Percentiles rank a stretch among this genome's conserved stretches.
Conservation (phyloP, 345 rosid genomes). For the Citrus inodora region DNA sequence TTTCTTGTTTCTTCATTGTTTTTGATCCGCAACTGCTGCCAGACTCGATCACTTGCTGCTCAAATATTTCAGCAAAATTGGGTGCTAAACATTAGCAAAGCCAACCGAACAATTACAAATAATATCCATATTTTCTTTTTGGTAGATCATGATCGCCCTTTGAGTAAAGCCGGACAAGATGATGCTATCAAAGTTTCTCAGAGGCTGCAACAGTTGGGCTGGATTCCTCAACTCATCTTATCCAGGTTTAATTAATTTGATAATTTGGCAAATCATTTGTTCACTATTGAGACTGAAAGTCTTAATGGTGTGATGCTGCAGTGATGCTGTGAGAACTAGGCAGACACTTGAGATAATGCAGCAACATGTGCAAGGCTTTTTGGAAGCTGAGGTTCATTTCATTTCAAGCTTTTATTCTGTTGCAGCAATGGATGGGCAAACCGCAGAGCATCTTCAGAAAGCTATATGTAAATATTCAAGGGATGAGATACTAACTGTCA, state of each 20-base stretch:
- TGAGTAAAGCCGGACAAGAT: slow-evolving; percentile 54
- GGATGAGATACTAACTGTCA: slow-evolving; percentile 69
- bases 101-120: background rate
- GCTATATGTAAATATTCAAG: slow-evolving; percentile 63
- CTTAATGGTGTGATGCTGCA: slow-evolving; percentile 23
- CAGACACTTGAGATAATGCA: slow-evolving; percentile 90
- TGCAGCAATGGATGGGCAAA: slow-evolving; percentile 98
- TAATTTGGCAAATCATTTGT: background rate
- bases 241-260: slow-evolving; percentile 42
- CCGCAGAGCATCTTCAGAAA: slow-evolving; percentile 79
- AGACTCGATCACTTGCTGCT: background rate
- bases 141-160: slow-evolving; percentile 89
- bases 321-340: slow-evolving; percentile 75
- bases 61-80: background rate
- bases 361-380: slow-evolving; percentile 58
- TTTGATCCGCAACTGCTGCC: background rate
- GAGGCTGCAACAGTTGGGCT: slow-evolving; percentile 68
- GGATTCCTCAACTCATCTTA: slow-evolving; percentile 89
- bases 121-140: background rate
- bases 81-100: background rate
- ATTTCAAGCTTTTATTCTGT: slow-evolving; percentile 92
- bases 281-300: background rate
- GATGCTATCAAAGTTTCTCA: slow-evolving; percentile 66
- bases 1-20: background rate
- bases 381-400: slow-evolving; percentile 75